These are phyloP conservation scores for Kokia cookei DNA, from an alignment of 441 rosid genomes.

Conservation along the genomic window DNA sequence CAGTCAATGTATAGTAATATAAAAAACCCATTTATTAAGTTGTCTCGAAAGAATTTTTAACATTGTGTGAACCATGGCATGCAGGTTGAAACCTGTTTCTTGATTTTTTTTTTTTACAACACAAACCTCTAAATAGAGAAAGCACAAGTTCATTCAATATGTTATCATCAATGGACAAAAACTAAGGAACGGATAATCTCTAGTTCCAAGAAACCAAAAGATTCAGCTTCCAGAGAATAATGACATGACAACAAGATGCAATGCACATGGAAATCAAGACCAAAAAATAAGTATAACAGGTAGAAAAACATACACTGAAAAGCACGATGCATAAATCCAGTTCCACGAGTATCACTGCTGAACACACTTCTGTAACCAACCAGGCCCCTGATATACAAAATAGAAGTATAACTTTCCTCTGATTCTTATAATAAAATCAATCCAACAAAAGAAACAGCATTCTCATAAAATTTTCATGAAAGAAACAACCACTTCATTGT, in stretches of 20 bases:
- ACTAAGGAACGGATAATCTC: background rate
- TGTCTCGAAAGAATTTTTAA: background rate
- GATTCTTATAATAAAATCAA: background rate
- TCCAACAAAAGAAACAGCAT: background rate
- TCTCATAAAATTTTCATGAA: background rate
- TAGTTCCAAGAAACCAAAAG: background rate
- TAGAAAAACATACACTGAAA: conserved; percentile 61
- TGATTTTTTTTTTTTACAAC: background rate
- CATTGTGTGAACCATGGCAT: background rate
- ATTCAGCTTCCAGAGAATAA: background rate
- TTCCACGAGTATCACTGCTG: conserved; percentile 97
- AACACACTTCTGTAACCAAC: conserved; percentile 97
- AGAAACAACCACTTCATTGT: background rate
- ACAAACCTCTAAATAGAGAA: background rate
- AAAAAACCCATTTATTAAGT: background rate
- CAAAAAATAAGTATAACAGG: background rate
- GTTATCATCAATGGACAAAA: background rate
- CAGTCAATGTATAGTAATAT: background rate
- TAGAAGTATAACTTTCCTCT: background rate
- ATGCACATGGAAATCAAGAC: background rate
- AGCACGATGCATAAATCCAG: conserved; percentile 99
- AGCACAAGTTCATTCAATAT: background rate
- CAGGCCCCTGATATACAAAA: conserved; percentile 58
- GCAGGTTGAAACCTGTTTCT: background rate
- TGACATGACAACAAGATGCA: background rate